Conservation (phyloP, 176 grass and related monocot species). For the Aegilops sharonensis region DNA sequence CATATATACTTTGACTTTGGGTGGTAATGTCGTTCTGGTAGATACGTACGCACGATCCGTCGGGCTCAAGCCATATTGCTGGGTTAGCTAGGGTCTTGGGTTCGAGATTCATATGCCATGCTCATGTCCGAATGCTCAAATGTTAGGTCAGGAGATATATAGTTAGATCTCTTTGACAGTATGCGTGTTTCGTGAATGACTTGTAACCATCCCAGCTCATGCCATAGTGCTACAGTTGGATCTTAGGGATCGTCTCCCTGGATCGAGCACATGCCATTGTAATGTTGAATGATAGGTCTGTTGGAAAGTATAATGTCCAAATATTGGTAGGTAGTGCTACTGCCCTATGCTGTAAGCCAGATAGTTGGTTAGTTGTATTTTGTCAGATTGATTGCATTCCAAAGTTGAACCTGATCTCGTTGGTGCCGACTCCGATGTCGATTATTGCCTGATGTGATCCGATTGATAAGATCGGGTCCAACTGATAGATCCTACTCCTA, state of each 20-base stretch:
- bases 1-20: too few relatives aligned
- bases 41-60: background rate
- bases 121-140: background rate
- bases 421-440: too few relatives aligned
- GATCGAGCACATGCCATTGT: too few relatives aligned
- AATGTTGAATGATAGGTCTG: too few relatives aligned
- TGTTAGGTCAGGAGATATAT: background rate
- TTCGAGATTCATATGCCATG: background rate
- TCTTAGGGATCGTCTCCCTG: too few relatives aligned
- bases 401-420: background rate
- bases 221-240: background rate
- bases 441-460: too few relatives aligned
- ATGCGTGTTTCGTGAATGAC: background rate
- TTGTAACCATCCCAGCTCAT: background rate
- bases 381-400: background rate
- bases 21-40: background rate
- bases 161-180: background rate
- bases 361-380: background rate
- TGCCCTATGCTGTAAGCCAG: background rate
- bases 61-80: background rate
- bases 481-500: background rate
- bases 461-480: too few relatives aligned
- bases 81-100: background rate
- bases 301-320: too few relatives aligned
- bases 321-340: too few relatives aligned